phyloP scores from a whole-genome alignment of 2,329 filamentous ascomycete genomes.

The Ophiostoma ips region DNA sequence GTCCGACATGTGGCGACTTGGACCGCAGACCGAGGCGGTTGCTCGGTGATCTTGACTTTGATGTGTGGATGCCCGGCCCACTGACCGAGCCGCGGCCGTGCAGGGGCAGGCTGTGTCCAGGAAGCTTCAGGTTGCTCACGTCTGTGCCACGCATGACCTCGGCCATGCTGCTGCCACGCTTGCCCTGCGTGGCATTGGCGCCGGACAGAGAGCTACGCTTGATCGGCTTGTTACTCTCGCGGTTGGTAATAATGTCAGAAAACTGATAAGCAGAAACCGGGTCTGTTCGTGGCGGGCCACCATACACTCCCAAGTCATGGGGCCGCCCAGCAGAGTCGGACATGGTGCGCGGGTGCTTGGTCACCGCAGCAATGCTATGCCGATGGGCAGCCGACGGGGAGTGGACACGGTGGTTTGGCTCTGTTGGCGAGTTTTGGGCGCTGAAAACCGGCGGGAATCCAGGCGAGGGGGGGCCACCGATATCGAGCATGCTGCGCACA shows the following conservation, averaged over 20 bases:
- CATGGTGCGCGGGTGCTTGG: constrained; percentile 34
- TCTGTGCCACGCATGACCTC: constrained; percentile 41
- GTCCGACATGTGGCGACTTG: constrained; percentile 29
- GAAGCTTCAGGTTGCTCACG: constrained; percentile 34
- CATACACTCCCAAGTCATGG: constrained; percentile 19
- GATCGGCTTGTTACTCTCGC: constrained; percentile 30
- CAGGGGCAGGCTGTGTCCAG: constrained; percentile 23
- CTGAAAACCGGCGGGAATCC: constrained; percentile 25
- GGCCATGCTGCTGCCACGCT: constrained; percentile 26
- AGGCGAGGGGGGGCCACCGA: constrained; percentile 23
- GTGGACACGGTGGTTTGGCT: constrained; percentile 23
- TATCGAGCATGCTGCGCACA: constrained; percentile 39
- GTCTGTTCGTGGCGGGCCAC: constrained; percentile 19
- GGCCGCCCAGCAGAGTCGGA: constrained; percentile 34
- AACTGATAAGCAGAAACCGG: constrained; percentile 47
- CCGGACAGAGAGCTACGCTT: constrained; percentile 24
- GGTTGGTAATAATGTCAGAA: constrained; percentile 40
- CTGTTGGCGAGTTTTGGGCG: constrained; percentile 32
- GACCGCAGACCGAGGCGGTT: constrained; percentile 34
- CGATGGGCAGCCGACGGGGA: constrained; percentile 1
- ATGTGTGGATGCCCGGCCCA: constrained; percentile 4
- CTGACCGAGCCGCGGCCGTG: constrained; percentile 29
- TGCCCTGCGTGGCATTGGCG: constrained; percentile 18
- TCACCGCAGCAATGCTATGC: constrained; percentile 9
- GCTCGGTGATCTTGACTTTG: constrained; percentile 41